Percentiles rank a stretch among this genome's conserved stretches.
phyloP scores from a whole-genome alignment of 139 green algal species.

The Chlorella sp. region DNA sequence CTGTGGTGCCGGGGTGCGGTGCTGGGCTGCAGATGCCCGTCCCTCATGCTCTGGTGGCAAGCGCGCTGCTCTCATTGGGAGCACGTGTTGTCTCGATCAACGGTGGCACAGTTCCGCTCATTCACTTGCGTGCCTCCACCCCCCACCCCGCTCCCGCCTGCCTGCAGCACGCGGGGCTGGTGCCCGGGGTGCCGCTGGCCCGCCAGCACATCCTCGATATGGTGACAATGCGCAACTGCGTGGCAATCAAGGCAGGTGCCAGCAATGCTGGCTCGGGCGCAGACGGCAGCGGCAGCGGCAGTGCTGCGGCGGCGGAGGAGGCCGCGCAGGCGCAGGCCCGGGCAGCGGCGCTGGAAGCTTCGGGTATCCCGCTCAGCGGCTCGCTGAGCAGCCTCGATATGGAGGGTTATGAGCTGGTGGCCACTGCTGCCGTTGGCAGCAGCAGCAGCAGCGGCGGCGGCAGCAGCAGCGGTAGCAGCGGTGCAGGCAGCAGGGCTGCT shows the following conservation, averaged over 20 bases:
- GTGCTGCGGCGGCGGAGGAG: neutral
- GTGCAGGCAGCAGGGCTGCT: neutral
- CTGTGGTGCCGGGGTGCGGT: no score
- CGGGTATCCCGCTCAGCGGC: no score
- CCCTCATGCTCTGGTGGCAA: no score
- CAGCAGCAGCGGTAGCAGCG: neutral
- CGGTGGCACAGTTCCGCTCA: no score
- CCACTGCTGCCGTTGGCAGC: neutral
- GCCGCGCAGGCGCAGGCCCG: neutral
- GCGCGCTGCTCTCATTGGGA: no score
- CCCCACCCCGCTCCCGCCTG: no score
- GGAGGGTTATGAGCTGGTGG: neutral
- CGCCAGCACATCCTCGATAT: slow-evolving; percentile 58
- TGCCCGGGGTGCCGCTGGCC: slow-evolving; percentile 53
- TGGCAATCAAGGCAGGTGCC: neutral
- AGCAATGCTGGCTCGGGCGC: neutral
- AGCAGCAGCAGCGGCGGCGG: neutral
- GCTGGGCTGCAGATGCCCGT: no score
- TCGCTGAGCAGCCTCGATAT: neutral
- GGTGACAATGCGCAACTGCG: slow-evolving; percentile 55
- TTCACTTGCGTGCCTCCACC: no score
- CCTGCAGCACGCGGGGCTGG: slow-evolving; percentile 49
- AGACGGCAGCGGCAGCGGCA: neutral
- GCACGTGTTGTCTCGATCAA: no score
- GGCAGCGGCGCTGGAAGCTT: neutral